Base-by-base conservation (phyloP, 2,329 filamentous ascomycete species). In the Xylariaceae sp. region DNA sequence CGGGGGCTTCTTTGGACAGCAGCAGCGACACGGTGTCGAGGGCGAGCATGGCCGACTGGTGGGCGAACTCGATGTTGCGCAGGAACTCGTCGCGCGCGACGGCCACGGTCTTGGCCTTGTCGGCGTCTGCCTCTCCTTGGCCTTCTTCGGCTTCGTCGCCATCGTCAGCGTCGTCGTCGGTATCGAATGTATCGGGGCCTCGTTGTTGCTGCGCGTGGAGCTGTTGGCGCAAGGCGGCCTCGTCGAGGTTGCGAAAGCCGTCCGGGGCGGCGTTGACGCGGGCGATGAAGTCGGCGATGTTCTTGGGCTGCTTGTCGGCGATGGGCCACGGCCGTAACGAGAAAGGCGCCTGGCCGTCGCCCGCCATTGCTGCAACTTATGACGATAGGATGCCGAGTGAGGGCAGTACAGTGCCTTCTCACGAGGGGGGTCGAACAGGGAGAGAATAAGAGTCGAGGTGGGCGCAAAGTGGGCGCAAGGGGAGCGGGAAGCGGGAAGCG, bases 11-110 rank as follows among this genome's bases (percentile, higher is more conserved):
- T 66, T 90, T 91, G n/a, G 89, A 89, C 14, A 94, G 75, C 1
- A 95, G 76, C 6, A 95, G 78, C 30, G 90, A 95, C 48, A 95
- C 72, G 60, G 91, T 89, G 66, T 96, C 89, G 60, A 95, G 81
- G 6, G 85, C 83, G 52, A 88, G 77, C 63, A 87, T 75, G 38
- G 85, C 78, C 47, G 82, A 79, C 57, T 86, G 80, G 48, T 81
- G 74, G 11, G 75, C 75, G 7, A 60, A 83, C 81, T 82, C 76
- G 36, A 85, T 73, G n/a, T 78, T 75, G 45, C 64, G 72, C 41
- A 85, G 56, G 18, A 86, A 75, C 55, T 85, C 80, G 17, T 79
- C 74, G 32, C 80, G 75, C n/a, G 77, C 79, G 14, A 68, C 68
- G 27, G 60, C 45, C 11, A 74, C 60, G 6, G 74, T 71, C 30